These are phyloP conservation scores for Spizellomyces punctatus DNA, from an alignment of 192 early-diverging fungal species.

Conservation along the genomic window DNA sequence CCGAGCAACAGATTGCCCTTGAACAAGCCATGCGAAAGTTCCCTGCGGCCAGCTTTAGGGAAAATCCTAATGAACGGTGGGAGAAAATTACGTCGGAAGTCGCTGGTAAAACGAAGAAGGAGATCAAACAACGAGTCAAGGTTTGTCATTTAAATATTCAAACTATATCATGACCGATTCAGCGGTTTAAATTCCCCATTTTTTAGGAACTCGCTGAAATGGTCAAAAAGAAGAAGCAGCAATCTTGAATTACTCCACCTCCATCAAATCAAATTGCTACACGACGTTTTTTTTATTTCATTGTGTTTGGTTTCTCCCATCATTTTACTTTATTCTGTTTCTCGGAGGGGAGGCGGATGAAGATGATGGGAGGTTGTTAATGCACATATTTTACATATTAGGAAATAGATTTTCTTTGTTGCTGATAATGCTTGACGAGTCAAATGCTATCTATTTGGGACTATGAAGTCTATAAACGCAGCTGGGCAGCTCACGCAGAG, in stretches of 20 bases:
- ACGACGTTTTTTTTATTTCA: too few species aligned
- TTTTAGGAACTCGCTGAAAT: slow-evolving; percentile 39
- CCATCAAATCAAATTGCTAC: too few species aligned
- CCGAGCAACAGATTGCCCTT: slow-evolving; percentile 48
- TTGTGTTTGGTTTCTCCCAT: too few species aligned
- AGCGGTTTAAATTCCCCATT: not conserved
- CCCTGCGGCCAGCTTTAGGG: slow-evolving; percentile 43
- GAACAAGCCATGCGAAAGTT: slow-evolving; percentile 51
- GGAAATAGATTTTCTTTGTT: too few species aligned
- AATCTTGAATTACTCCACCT: not conserved
- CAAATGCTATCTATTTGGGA: too few species aligned
- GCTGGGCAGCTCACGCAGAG: too few species aligned
- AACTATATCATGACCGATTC: not conserved
- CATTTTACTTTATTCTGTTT: too few species aligned
- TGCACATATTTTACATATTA: too few species aligned
- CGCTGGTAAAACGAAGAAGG: slow-evolving; percentile 50
- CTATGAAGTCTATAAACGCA: too few species aligned
- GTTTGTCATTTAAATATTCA: not conserved
- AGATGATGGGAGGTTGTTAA: too few species aligned
- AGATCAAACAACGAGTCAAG: slow-evolving; percentile 55
- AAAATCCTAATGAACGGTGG: slow-evolving; percentile 51
- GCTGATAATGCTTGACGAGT: too few species aligned
- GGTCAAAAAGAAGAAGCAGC: slow-evolving; percentile 46
- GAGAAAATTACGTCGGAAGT: slow-evolving; percentile 51
- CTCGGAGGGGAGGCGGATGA: too few species aligned